Conservation (phyloP, 2,329 filamentous ascomycete genomes). For the Stachybotrys elegans region DNA sequence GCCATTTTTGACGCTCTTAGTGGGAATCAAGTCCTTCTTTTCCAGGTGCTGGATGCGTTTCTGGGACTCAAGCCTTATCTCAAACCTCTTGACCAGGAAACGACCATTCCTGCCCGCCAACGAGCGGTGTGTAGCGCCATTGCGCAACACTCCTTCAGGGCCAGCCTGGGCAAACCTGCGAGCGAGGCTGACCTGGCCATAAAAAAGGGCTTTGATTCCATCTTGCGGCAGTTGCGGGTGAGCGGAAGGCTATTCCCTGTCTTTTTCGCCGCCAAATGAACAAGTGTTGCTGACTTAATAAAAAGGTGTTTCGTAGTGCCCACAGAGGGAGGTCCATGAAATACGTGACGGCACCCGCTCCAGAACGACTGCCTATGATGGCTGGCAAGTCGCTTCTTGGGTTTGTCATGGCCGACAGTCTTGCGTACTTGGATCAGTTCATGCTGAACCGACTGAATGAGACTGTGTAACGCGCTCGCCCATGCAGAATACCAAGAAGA, state of each 20-base stretch:
- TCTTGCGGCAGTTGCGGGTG: slow-evolving; percentile 24
- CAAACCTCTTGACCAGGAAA: slow-evolving; percentile 9
- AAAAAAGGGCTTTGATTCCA: slow-evolving; percentile 16
- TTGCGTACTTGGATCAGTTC: neutral
- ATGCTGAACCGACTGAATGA: neutral
- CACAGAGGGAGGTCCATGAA: slow-evolving; percentile 21
- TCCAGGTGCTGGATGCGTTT: slow-evolving; percentile 29
- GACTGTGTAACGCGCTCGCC: neutral
- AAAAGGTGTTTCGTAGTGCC: slow-evolving; percentile 22
- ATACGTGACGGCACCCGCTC: slow-evolving; percentile 23
- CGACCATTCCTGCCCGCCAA: slow-evolving; percentile 20
- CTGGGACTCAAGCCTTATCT: slow-evolving; percentile 26
- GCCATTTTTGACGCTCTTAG: slow-evolving; percentile 27
- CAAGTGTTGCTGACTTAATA: neutral
- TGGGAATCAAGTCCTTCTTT: slow-evolving; percentile 28
- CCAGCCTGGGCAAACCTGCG: slow-evolving; percentile 3
- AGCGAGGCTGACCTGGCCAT: slow-evolving; percentile 16
- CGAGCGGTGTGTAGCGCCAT: slow-evolving; percentile 16
- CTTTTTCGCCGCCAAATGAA: neutral
- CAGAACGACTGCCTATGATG: slow-evolving; percentile 28
- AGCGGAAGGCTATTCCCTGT: slow-evolving; percentile 2
- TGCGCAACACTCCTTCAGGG: slow-evolving; percentile 17
- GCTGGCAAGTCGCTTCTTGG: slow-evolving; percentile 24
- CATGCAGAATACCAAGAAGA: too few species aligned
- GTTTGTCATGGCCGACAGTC: neutral